Conservation (phyloP, 306 rosid species). For the Casuarina equisetifolia region DNA sequence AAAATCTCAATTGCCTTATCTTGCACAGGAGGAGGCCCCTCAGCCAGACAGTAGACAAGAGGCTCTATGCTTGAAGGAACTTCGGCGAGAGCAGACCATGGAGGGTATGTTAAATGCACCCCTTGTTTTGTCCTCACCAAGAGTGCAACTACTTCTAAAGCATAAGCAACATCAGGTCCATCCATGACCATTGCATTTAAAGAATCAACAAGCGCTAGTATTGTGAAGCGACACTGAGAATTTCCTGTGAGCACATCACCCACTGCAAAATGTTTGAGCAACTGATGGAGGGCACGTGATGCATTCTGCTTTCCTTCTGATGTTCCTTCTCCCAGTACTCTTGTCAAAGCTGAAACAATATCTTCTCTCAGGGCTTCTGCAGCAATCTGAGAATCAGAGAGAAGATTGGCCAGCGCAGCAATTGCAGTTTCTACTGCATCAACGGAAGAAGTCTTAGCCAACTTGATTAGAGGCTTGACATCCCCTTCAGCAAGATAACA, state of each 20-base stretch:
- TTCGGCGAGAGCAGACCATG: constrained; percentile 71
- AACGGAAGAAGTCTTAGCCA: constrained; percentile 88
- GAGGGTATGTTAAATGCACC: constrained; percentile 46
- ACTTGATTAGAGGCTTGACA: constrained; percentile 72
- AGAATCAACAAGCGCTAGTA: constrained; percentile 79
- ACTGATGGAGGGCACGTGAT: constrained; percentile 80
- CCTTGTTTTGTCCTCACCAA: constrained; percentile 75
- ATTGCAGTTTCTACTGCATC: constrained; percentile 92
- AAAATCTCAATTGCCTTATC: constrained; percentile 88
- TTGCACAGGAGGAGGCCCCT: constrained; percentile 75
- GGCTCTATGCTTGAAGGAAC: constrained; percentile 69
- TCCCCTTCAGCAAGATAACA: constrained; percentile 77
- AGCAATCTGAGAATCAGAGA: constrained; percentile 76
- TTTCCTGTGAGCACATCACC: constrained; percentile 69
- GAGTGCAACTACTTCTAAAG: constrained; percentile 76
- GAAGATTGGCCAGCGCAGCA: constrained; percentile 94
- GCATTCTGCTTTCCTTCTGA: constrained; percentile 82
- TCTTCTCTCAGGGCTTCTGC: constrained; percentile 77
- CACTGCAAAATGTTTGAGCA: constrained; percentile 78
- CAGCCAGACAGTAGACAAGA: constrained; percentile 73
- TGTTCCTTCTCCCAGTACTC: constrained; percentile 83
- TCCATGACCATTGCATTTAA: constrained; percentile 61
- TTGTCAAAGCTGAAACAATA: constrained; percentile 77
- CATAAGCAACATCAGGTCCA: constrained; percentile 69
- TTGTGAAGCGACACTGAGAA: constrained; percentile 65